Conservation (phyloP, 176 grass and related monocot species). For the Dactylis glomerata region DNA sequence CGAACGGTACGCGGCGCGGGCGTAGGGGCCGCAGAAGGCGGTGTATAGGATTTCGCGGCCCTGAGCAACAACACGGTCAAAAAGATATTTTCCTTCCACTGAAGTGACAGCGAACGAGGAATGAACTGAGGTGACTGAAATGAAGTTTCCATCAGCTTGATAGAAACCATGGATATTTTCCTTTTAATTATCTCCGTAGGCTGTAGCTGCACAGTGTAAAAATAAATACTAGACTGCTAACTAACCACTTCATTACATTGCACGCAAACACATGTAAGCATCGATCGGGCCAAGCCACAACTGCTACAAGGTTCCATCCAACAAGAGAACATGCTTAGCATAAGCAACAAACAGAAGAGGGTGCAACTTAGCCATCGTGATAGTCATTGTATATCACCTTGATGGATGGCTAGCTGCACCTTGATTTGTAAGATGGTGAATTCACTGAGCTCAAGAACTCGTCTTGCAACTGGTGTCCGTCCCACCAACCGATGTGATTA, state of each 20-base stretch:
- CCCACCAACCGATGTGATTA: background rate
- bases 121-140: background rate
- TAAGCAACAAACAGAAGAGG: conserved; percentile 8
- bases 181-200: background rate
- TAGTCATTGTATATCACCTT: background rate
- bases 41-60: too few species aligned
- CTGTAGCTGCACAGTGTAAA: background rate
- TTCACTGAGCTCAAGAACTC: background rate
- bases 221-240: background rate
- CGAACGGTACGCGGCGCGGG: too few species aligned
- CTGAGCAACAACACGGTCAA: background rate
- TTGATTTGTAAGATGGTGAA: background rate
- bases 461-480: background rate
- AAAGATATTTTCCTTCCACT: background rate
- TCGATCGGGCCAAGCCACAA: background rate
- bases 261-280: background rate
- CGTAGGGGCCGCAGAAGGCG: too few species aligned
- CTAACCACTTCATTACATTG: conserved; percentile 5
- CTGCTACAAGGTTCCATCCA: background rate
- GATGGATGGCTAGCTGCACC: conserved; percentile 6
- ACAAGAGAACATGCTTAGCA: background rate
- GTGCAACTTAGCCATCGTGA: background rate
- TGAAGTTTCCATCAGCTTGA: background rate
- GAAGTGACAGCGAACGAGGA: background rate
- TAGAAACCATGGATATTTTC: background rate